Evolutionary conservation across 2,329 filamentous ascomycete species (phyloP), one percentile per base, ranked within the genome.

Genomic region (Davidsoniella neocaledoniae): DNA sequence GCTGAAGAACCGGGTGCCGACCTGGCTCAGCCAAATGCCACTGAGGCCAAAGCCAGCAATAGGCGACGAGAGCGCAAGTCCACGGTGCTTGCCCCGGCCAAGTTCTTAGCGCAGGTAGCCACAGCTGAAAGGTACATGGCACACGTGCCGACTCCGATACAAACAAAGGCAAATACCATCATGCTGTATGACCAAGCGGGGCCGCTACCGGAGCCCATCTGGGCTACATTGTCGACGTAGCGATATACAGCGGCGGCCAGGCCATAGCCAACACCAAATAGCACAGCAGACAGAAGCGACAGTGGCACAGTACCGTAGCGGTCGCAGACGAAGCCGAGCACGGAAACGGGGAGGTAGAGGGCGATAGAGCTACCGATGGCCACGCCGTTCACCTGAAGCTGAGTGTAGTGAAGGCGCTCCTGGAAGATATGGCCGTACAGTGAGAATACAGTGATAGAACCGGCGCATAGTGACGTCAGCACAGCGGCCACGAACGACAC

Each of bases 81-180:
- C 91, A 58, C 90, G 83, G 59, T 93, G 81, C 59, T 81, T 84
- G 3, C 87, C 86, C 54, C 83, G 79, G 45, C 88, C 88, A 66
- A 98, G 66, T 96, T 98, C 77, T 98, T 98, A 36, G 91, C 91
- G 60, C 87, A 94, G 0, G 90, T 94, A 5, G 90, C 90, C n/a
- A 98, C 82, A 2, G 86, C 82, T 46, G 81, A 76, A 50, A 96
- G 72, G 63, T 96, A 98, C 78, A 96, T 87, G 63, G 77, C 78
- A 56, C 83, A 85, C 0, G 90, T 95, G 4, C 79, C 90, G 54
- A 81, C 74, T 1, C 91, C 91, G 52, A 98, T 79, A 47, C 76
- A 74, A 43, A 88, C 72, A 62, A 96, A 98, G 1, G 87, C 81
- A 49, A 86, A 61, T 5, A 95, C 69, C 90, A 98, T 94, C 57